Percentiles rank a stretch among this genome's conserved stretches.
phyloP scores from a whole-genome alignment of 73 alveolate species.

The Paramecium sonneborni region DNA sequence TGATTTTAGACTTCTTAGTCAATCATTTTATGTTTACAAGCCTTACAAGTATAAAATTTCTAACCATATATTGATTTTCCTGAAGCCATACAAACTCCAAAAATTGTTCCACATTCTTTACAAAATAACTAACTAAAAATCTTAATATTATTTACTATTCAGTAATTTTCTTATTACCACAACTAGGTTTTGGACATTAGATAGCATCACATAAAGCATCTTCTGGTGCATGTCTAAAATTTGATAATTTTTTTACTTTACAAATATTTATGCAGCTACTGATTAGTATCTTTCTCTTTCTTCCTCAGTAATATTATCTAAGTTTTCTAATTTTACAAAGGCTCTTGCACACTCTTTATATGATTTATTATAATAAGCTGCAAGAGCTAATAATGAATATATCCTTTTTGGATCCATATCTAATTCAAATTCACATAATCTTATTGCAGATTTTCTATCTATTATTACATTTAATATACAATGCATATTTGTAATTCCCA shows the following conservation, averaged over 20 bases:
- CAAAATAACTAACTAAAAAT: slow-evolving; percentile 89
- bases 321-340: slow-evolving; percentile 93
- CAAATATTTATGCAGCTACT: slow-evolving; percentile 95
- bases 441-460: slow-evolving; percentile 85
- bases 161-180: slow-evolving; percentile 85
- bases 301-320: slow-evolving; percentile 81
- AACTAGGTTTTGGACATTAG: slow-evolving; percentile 93
- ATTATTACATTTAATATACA: slow-evolving; percentile 39
- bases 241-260: slow-evolving; percentile 59
- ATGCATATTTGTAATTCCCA: slow-evolving; percentile 94
- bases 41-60: slow-evolving; percentile 93
- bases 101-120: slow-evolving; percentile 95
- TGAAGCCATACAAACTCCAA: slow-evolving; percentile 96
- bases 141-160: slow-evolving; percentile 74
- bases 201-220: slow-evolving; percentile 80
- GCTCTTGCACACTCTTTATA: slow-evolving; percentile 98
- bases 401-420: slow-evolving; percentile 94
- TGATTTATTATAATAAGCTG: slow-evolving; percentile 92
- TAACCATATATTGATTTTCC: slow-evolving; percentile 94
- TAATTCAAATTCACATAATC: slow-evolving; percentile 96
- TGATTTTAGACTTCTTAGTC: slow-evolving; percentile 92
- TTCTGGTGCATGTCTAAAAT: slow-evolving; percentile 82
- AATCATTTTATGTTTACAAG: slow-evolving; percentile 96
- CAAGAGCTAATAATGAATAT: slow-evolving; percentile 92
- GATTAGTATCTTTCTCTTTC: slow-evolving; percentile 92